Base-by-base conservation (phyloP, 148 eudicot species). In the Silene latifolia region DNA sequence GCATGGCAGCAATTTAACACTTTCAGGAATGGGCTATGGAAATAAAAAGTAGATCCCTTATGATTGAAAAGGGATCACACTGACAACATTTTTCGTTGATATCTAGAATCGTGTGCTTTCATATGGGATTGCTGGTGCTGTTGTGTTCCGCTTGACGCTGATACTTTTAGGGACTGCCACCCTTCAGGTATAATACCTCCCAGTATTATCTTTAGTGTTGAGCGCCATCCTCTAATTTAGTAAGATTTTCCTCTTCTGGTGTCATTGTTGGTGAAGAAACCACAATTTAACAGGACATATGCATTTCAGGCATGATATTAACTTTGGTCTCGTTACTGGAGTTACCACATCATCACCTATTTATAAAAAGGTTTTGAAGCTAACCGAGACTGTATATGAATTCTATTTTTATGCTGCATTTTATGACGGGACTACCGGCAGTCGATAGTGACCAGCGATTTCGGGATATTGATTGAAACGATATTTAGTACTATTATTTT, bases 121-220 rank as follows among this genome's bases (percentile, higher is more conserved):
- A 61, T 94, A 89, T 80, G 98, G 98, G 61, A 88, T 94, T 69
- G 97, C 85, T 74, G 98, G 98, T 48, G 98, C 97, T 47, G 72
- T 94, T 76, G 46, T 94, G 77, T 91, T 94, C 77, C 93, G 98
- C 46, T 82, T 91, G 80, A 78, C 96, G 68, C 57, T 94, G 72
- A 94, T 94, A 85, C 90, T 94, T 82, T 89, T 94, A 58, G 98
- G 98, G 77, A 79, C 96, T 72, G 98, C 87, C 79, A 88, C 98
- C 67, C 89, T 94, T 80, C 93, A 94, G 98, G 98, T 93, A 69
- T 54, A 51, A 74, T 75, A 46, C 72, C 67, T 56, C 20, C 23
- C 42, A 69, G 29, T 72, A 24, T 32, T 63, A 12, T 18, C 62
- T 76, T 64, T 57, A 9, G 8, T 9, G 19, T 67, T 12, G 56